Conservation (phyloP, 768 basidiomycete species). For the Phanerodontia chrysosporium region DNA sequence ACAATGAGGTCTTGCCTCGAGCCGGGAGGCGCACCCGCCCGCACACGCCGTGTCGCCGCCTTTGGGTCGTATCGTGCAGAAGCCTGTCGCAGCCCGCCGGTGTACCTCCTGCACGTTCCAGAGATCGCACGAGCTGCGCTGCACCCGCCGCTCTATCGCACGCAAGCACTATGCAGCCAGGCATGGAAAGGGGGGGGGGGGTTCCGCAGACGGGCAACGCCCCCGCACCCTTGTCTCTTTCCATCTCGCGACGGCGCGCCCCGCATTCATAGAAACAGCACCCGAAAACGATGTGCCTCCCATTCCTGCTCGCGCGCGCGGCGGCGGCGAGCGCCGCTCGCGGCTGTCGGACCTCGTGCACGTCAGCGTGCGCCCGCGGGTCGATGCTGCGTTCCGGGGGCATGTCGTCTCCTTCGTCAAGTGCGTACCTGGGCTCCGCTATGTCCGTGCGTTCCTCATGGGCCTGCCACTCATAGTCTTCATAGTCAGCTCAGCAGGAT, state of each 20-base stretch:
- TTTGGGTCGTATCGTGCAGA: neutral
- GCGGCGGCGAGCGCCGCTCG: neutral
- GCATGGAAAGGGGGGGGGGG: too few species aligned
- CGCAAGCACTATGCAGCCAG: too few species aligned
- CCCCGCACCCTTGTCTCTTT: neutral
- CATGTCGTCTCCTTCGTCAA: neutral
- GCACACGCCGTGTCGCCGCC: neutral
- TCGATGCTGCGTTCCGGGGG: neutral
- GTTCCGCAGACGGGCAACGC: too few species aligned
- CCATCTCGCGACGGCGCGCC: neutral
- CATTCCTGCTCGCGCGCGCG: neutral
- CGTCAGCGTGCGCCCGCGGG: neutral
- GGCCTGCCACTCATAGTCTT: neutral
- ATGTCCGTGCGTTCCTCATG: neutral
- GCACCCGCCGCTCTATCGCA: neutral
- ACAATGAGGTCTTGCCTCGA: neutral
- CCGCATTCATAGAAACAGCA: too few species aligned
- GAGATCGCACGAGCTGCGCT: neutral
- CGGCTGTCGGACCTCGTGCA: neutral
- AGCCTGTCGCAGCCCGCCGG: neutral
- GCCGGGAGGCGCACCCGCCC: neutral
- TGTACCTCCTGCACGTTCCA: neutral
- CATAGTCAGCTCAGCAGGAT: neutral
- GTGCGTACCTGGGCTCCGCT: neutral
- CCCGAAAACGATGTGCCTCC: neutral